These are phyloP conservation scores for Stevia rebaudiana DNA, from an alignment of 140 eudicot species.

Conservation along the genomic window DNA sequence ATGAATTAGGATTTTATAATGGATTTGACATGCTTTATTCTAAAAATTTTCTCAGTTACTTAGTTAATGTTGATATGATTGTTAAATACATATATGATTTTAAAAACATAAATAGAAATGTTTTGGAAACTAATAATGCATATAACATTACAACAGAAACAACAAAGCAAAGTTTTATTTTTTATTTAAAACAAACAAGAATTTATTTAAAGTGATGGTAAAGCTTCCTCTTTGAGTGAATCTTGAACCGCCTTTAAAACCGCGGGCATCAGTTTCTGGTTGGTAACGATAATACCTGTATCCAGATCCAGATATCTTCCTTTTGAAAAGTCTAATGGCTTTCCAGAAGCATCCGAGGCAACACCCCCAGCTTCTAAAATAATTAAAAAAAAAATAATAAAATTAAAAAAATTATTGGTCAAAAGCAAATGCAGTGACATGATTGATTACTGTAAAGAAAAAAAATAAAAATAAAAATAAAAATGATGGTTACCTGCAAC, in stretches of 20 bases:
- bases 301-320: constrained; percentile 86
- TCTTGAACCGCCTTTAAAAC: constrained; percentile 82
- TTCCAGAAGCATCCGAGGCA: constrained; percentile 81
- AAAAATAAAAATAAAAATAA: too few relatives aligned
- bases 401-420: too few relatives aligned
- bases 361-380: constrained; percentile 93
- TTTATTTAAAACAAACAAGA: background rate
- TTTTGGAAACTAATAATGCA: too few relatives aligned
- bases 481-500: constrained; percentile 57
- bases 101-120: too few relatives aligned
- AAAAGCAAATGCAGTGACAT: background rate
- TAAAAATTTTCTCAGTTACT: background rate
- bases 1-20: background rate
- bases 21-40: background rate
- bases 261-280: constrained; percentile 77
- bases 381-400: background rate
- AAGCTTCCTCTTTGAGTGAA: constrained; percentile 56
- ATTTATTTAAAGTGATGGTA: constrained; percentile 32
- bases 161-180: background rate
- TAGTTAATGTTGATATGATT: background rate
- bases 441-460: background rate
- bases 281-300: constrained; percentile 79
- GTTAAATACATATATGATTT: too few relatives aligned
- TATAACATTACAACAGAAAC: background rate
- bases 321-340: constrained; percentile 84